Conservation (phyloP, 495 filamentous ascomycete genomes). For the Talaromyces liani region DNA sequence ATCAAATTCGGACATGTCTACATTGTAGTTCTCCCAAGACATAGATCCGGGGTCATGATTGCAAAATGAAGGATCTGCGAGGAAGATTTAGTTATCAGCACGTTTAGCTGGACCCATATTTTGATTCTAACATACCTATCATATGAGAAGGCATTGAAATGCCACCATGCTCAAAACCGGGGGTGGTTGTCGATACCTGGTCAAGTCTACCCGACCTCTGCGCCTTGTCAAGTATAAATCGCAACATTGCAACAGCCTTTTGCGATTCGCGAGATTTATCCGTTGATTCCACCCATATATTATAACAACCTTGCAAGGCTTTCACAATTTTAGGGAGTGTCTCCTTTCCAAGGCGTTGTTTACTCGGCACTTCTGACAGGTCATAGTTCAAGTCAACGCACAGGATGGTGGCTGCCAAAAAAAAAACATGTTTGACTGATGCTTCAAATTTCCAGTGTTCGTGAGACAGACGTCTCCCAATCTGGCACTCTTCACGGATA, state of each 20-base stretch:
- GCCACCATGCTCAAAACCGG: neutral
- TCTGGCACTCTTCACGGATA: slow-evolving; percentile 22
- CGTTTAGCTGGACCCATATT: too few relatives aligned
- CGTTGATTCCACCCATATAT: slow-evolving; percentile 58
- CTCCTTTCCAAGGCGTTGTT: slow-evolving; percentile 20
- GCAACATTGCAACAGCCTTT: slow-evolving; percentile 59
- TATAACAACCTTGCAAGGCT: slow-evolving; percentile 52
- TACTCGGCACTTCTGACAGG: slow-evolving; percentile 1
- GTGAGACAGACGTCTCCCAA: slow-evolving; percentile 21
- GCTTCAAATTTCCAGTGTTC: slow-evolving; percentile 26
- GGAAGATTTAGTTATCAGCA: neutral
- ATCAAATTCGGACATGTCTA: neutral
- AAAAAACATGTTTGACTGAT: slow-evolving; percentile 26
- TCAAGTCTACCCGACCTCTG: slow-evolving; percentile 15
- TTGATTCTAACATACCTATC: neutral
- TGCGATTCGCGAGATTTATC: slow-evolving; percentile 63
- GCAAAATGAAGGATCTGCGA: neutral
- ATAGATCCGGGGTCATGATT: neutral
- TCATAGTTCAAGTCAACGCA: slow-evolving; percentile 15
- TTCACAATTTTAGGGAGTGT: slow-evolving; percentile 56
- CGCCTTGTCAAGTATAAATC: slow-evolving; percentile 61
- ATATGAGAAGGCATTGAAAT: neutral
- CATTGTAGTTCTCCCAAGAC: neutral
- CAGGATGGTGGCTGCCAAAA: slow-evolving; percentile 28
- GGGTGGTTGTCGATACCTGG: neutral